Conservation (phyloP, 2,329 filamentous ascomycete genomes). For the Apiospora pterosperma region DNA sequence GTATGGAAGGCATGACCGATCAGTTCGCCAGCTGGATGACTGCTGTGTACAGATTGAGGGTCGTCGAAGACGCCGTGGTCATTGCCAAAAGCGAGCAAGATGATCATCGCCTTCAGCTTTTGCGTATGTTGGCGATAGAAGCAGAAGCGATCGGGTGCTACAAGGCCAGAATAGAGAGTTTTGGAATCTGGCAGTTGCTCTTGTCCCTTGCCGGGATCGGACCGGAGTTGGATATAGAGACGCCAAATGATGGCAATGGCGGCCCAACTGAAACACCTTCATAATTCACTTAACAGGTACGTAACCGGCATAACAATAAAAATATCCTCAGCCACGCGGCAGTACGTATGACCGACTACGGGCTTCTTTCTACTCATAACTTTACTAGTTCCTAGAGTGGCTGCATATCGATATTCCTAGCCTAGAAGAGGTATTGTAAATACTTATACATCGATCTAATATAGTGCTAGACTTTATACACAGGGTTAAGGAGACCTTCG, state of each 20-base stretch:
- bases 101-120: not conserved
- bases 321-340: too few relatives aligned
- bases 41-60: not conserved
- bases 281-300: too few relatives aligned
- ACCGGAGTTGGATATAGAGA: not conserved
- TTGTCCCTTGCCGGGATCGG: not conserved
- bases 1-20: not conserved
- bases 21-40: slow-evolving; percentile 5
- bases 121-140: not conserved
- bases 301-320: too few relatives aligned
- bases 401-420: too few relatives aligned
- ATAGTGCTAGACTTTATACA: too few relatives aligned
- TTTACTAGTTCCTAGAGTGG: too few relatives aligned
- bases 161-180: slow-evolving; percentile 4
- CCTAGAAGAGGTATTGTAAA: too few relatives aligned
- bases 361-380: too few relatives aligned
- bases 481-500: too few relatives aligned
- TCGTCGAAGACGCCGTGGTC: not conserved
- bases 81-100: not conserved
- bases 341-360: too few relatives aligned
- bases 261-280: not conserved
- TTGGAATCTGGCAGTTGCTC: not conserved
- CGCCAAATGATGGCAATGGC: not conserved
- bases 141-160: not conserved
- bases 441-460: too few relatives aligned